Evolutionary conservation across 805 yeast species (phyloP).

Genomic region (Candida parachauliodes): DNA sequence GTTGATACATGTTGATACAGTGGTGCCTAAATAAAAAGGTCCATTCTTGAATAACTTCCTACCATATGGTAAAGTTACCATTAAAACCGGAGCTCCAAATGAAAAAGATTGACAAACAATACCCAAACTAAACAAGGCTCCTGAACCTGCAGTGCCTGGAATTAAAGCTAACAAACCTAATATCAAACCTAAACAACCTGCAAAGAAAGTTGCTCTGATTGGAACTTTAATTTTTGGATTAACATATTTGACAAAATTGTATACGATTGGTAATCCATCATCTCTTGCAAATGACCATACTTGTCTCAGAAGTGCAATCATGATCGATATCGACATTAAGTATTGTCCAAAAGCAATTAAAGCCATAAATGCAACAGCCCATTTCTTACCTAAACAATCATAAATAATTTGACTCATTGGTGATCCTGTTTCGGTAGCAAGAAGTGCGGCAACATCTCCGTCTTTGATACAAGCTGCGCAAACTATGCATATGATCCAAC

Average conservation of each 20-base stretch:
- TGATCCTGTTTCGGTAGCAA: conserved; percentile 48
- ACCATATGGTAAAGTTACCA: conserved; percentile 46
- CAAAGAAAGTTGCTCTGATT: conserved; percentile 56
- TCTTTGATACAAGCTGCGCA: conserved; percentile 54
- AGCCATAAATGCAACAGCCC: conserved; percentile 65
- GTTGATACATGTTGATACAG: conserved; percentile 42
- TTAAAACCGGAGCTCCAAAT: conserved; percentile 56
- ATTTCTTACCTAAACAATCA: conserved; percentile 58
- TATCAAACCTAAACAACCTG: conserved; percentile 45
- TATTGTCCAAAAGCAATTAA: conserved; percentile 58
- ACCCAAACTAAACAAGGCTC: conserved; percentile 61
- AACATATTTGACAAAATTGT: conserved; percentile 51
- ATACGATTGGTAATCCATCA: conserved; percentile 65
- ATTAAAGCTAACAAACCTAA: conserved; percentile 59
- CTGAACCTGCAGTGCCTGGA: conserved; percentile 53
- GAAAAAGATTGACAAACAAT: conserved; percentile 59
- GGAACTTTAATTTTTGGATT: conserved; percentile 59
- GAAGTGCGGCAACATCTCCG: conserved; percentile 36
- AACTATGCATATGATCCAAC: conserved; percentile 53
- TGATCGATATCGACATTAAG: conserved; percentile 61
- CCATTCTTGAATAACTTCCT: conserved; percentile 57
- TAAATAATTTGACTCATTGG: conserved; percentile 63
- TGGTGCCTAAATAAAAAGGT: conserved; percentile 57
- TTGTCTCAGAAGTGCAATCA: conserved; percentile 66
- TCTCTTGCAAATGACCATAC: conserved; percentile 77